phyloP scores from a whole-genome alignment of 306 rosid species.

The Dryas drummondii region DNA sequence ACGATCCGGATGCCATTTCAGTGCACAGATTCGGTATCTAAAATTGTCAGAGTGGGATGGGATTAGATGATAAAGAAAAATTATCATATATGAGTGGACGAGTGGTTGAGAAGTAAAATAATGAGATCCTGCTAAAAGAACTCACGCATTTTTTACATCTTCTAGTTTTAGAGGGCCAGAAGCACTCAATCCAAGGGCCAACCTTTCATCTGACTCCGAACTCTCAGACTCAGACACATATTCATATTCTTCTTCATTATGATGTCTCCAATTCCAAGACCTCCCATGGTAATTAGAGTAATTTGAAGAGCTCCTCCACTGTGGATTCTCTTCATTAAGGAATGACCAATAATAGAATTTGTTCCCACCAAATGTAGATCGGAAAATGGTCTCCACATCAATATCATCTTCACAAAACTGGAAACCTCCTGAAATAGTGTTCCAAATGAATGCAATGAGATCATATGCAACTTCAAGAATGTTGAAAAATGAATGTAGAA shows the following conservation, averaged over 20 bases:
- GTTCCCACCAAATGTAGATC: constrained; percentile 59
- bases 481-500: neutral
- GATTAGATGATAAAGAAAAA: constrained; percentile 9
- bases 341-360: constrained; percentile 63
- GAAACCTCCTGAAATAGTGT: constrained; percentile 45
- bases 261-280: constrained; percentile 54
- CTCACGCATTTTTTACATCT: constrained; percentile 89
- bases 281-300: constrained; percentile 39
- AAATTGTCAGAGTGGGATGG: neutral
- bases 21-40: constrained; percentile 76
- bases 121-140: constrained; percentile 8
- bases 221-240: constrained; percentile 43
- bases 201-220: constrained; percentile 45
- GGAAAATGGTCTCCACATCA: constrained; percentile 59
- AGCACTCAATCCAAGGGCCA: constrained; percentile 74
- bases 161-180: constrained; percentile 73
- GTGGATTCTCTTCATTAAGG: constrained; percentile 61
- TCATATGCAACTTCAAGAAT: constrained; percentile 14
- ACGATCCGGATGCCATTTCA: constrained; percentile 97
- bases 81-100: neutral
- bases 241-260: constrained; percentile 43
- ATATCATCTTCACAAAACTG: constrained; percentile 60
- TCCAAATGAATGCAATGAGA: constrained; percentile 3
- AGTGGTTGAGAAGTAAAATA: constrained; percentile 1
- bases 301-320: constrained; percentile 57